These are phyloP conservation scores for Raffaelea arxii DNA, from an alignment of 2,329 filamentous ascomycete genomes.

Conservation along the genomic window DNA sequence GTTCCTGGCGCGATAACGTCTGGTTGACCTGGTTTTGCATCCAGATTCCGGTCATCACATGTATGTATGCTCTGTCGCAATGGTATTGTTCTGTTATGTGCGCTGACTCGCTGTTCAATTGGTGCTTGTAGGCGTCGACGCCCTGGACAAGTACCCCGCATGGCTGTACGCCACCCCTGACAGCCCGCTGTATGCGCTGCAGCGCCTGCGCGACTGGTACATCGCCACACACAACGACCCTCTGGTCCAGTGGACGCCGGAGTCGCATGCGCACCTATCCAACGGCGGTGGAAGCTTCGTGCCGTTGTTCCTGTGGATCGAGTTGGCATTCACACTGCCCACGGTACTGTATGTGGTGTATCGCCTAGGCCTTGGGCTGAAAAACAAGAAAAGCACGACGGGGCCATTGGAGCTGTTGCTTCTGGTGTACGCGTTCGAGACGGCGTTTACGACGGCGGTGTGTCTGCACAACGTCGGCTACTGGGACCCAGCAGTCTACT, in stretches of 20 bases:
- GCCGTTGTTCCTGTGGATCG: conserved; percentile 37
- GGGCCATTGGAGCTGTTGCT: conserved; percentile 38
- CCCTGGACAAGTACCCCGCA: conserved; percentile 41
- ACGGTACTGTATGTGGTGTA: conserved; percentile 37
- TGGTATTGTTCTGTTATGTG: neutral
- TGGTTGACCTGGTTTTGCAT: conserved; percentile 24
- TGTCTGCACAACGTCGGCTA: conserved; percentile 40
- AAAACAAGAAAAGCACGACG: conserved; percentile 18
- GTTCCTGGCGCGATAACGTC: conserved; percentile 15
- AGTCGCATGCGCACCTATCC: conserved; percentile 6
- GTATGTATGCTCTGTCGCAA: conserved; percentile 14
- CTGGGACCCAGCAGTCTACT: conserved; percentile 38
- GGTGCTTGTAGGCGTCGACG: conserved; percentile 36
- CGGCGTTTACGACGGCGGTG: conserved; percentile 38
- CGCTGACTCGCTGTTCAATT: neutral
- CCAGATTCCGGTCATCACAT: conserved; percentile 20
- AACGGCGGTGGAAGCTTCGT: conserved; percentile 34
- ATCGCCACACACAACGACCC: conserved; percentile 40
- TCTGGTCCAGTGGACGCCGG: conserved; percentile 32
- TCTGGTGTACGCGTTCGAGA: conserved; percentile 41
- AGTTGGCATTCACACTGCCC: conserved; percentile 41
- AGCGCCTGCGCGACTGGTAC: conserved; percentile 36
- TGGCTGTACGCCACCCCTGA: conserved; percentile 30
- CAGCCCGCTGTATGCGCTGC: conserved; percentile 38
- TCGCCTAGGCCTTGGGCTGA: conserved; percentile 20